phyloP scores from a whole-genome alignment of 805 yeast species.

The Suhomyces faveliae region DNA sequence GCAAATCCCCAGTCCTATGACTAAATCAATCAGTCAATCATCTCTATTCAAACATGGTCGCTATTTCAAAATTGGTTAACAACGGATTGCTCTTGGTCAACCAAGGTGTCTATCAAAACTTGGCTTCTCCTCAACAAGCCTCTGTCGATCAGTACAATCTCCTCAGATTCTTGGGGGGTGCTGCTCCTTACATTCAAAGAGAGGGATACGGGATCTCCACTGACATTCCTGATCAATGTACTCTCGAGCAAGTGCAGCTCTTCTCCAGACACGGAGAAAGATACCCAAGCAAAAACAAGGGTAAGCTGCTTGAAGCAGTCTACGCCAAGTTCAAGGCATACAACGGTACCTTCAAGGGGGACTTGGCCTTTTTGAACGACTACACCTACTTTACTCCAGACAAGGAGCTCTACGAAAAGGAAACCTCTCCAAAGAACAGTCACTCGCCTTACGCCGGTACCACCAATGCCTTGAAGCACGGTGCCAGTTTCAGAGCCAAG shows the following conservation, averaged over 20 bases:
- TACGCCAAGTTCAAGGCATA: slow-evolving; percentile 18
- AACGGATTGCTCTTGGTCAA: slow-evolving; percentile 30
- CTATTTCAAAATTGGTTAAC: slow-evolving; percentile 27
- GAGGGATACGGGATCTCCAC: slow-evolving; percentile 53
- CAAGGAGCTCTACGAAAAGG: slow-evolving; percentile 43
- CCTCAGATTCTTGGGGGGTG: slow-evolving; percentile 51
- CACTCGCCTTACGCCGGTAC: slow-evolving; percentile 52
- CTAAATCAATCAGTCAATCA: neutral
- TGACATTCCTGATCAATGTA: slow-evolving; percentile 50
- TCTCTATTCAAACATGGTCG: slow-evolving; percentile 23
- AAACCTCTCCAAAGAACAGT: slow-evolving; percentile 47
- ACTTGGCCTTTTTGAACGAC: slow-evolving; percentile 51
- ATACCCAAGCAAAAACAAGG: slow-evolving; percentile 46
- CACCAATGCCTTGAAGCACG: slow-evolving; percentile 47
- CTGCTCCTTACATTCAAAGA: slow-evolving; percentile 54
- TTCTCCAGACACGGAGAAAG: slow-evolving; percentile 84
- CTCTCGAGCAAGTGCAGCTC: slow-evolving; percentile 65
- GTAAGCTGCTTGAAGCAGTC: slow-evolving; percentile 26
- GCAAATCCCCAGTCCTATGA: neutral
- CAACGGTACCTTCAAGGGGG: slow-evolving; percentile 42
- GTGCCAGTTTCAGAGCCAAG: slow-evolving; percentile 45
- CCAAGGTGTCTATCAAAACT: slow-evolving; percentile 24
- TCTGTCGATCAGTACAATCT: slow-evolving; percentile 46
- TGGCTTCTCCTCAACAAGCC: slow-evolving; percentile 42
- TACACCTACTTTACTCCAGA: slow-evolving; percentile 48